Evolutionary conservation across 352 stramenopile species (phyloP), one percentile per base, ranked within the genome.

Genomic region (Pythium myriotylum): DNA sequence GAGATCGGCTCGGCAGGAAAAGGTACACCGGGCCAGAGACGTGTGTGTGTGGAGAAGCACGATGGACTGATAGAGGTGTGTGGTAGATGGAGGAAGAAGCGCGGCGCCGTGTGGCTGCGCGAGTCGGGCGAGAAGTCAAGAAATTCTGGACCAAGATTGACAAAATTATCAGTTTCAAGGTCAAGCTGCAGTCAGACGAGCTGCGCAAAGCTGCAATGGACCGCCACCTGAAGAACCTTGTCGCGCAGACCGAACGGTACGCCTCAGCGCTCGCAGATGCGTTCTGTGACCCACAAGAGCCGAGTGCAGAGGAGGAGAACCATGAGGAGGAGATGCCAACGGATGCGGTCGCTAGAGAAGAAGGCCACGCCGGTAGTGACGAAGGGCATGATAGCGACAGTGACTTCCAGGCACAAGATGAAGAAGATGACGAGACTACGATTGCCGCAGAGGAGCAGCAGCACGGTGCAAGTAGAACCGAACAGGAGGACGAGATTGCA

Each of bases 101-200:
- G 2, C 71, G 71, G 20, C 74, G 84, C 0, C 67, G 86, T 29
- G 43, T 92, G 0, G 92, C 89, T 0, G 88, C 79, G 0, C 84
- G 84, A 47, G 83, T 99, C 0, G 86, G 81, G 0, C 62, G 96
- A 2, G 82, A 97, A 37, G 88, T 99, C 9, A 89, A 94, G 49
- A 88, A 91, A 27, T 98, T 97, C 53, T 99, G 97, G 97, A 79
- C 70, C 37, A 99, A 99, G 73, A 97, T 99, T 59, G 97, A 99
- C 82, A 96, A 98, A 62, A 89, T 99, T 49, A 96, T 99, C 50
- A 86, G 87, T 22, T 99, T 98, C 69, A 99, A 99, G 74, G 93
- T 99, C 72, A 98, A 98, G 64, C 55, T 98, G 14, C 78, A 96
- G 65, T 81, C 84, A 7, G 94, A 99, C 52, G 78, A 90, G 55